phyloP scores from a whole-genome alignment of 2,329 filamentous ascomycete species.

The Nemania diffusa region DNA sequence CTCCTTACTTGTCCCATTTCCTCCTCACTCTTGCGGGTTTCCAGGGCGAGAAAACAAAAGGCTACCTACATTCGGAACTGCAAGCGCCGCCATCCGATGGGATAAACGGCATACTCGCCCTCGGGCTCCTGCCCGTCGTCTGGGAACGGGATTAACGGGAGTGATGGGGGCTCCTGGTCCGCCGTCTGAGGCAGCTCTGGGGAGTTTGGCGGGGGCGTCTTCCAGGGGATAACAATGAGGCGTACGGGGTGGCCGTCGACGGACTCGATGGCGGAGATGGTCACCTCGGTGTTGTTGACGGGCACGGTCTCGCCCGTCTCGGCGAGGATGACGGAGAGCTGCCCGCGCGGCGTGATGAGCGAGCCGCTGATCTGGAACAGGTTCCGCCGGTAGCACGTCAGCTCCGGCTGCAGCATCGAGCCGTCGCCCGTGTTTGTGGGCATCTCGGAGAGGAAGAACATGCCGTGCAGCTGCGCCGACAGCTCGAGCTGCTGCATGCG shows the following conservation, averaged over 20 bases:
- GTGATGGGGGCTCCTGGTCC: slow-evolving; percentile 87
- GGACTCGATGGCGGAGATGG: slow-evolving; percentile 92
- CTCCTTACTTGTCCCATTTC: background rate
- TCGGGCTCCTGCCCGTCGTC: slow-evolving; percentile 70
- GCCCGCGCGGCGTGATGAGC: slow-evolving; percentile 80
- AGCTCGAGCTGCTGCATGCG: slow-evolving; percentile 70
- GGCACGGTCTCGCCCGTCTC: slow-evolving; percentile 87
- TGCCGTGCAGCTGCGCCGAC: slow-evolving; percentile 82
- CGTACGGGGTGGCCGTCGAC: slow-evolving; percentile 92
- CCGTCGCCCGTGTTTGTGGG: slow-evolving; percentile 71
- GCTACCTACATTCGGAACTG: slow-evolving; percentile 82
- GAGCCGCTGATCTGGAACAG: slow-evolving; percentile 95
- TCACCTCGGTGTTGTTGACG: slow-evolving; percentile 84
- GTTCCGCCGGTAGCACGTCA: slow-evolving; percentile 96
- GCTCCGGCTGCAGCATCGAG: slow-evolving; percentile 74
- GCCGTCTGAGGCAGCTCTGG: slow-evolving; percentile 70
- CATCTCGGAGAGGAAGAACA: slow-evolving; percentile 89
- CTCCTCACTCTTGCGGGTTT: background rate
- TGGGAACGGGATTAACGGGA: slow-evolving; percentile 76
- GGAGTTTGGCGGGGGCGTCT: slow-evolving; percentile 86
- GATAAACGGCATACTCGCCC: slow-evolving; percentile 88
- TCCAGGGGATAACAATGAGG: slow-evolving; percentile 97
- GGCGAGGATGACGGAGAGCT: slow-evolving; percentile 78
- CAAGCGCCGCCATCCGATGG: slow-evolving; percentile 91
- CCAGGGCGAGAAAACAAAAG: background rate